A percentile compares a stretch with the other conserved stretches of the same genome.
These are phyloP conservation scores for Sphagnum magellanicum DNA, from an alignment of 228 moss, liverwort and hornwort genomes.

Conservation along the genomic window DNA sequence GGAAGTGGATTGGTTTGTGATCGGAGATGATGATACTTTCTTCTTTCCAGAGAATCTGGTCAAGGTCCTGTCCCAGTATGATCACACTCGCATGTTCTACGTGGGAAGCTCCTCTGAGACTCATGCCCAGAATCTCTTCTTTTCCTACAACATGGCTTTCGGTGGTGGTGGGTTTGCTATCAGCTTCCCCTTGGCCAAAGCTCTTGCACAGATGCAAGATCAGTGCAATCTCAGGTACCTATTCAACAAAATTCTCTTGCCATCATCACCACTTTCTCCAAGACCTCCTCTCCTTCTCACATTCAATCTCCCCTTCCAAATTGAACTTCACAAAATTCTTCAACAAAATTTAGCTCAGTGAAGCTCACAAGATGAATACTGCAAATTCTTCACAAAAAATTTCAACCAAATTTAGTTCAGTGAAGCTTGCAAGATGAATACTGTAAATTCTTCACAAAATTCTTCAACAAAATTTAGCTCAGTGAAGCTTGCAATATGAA, in stretches of 20 bases:
- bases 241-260: neutral
- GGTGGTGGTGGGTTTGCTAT: constrained; percentile 55
- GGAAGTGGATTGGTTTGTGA: constrained; percentile 68
- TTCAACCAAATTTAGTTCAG: too few species aligned
- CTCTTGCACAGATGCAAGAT: constrained; percentile 38
- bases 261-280: neutral
- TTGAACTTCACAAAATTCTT: too few species aligned
- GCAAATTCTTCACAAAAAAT: too few species aligned
- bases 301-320: too few species aligned
- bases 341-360: too few species aligned
- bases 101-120: constrained; percentile 56
- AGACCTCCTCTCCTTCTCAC: too few species aligned
- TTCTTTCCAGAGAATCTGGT: constrained; percentile 64
- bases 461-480: too few species aligned
- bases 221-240: constrained; percentile 30
- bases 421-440: too few species aligned
- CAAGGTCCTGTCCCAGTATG: constrained; percentile 55
- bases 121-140: constrained; percentile 42
- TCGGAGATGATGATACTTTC: constrained; percentile 73
- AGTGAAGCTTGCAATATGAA: too few species aligned
- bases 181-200: constrained; percentile 40
- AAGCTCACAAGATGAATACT: too few species aligned
- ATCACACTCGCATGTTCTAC: constrained; percentile 43
- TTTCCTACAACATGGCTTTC: constrained; percentile 56
- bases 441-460: too few species aligned